phyloP scores from a whole-genome alignment of 345 rosid genomes.

The Citrus medica region DNA sequence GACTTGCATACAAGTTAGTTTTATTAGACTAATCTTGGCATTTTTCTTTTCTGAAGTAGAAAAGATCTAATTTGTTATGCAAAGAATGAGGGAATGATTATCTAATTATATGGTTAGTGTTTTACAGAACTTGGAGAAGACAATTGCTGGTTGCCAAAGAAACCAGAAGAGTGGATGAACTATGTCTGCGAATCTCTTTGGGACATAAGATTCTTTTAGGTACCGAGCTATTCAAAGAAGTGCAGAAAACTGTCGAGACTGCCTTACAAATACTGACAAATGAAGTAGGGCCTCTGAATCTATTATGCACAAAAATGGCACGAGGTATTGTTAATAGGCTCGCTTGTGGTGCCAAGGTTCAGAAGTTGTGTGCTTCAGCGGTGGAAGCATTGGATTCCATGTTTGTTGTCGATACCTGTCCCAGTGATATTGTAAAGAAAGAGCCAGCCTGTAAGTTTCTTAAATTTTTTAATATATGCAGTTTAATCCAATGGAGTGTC shows the following conservation, averaged over 20 bases:
- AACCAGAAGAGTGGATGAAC: conserved; percentile 78
- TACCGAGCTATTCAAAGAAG: conserved; percentile 37
- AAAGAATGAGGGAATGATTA: neutral
- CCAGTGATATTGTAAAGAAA: conserved; percentile 14
- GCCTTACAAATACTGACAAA: conserved; percentile 50
- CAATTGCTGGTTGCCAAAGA: conserved; percentile 66
- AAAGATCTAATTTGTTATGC: neutral
- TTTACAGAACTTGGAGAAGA: conserved; percentile 61
- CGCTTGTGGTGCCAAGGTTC: conserved; percentile 67
- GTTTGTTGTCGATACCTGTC: conserved; percentile 10
- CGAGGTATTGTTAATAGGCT: conserved; percentile 80
- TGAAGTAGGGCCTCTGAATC: conserved; percentile 71
- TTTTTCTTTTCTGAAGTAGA: neutral
- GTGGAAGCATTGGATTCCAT: conserved; percentile 49
- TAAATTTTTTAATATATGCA: neutral
- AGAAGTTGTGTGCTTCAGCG: conserved; percentile 67
- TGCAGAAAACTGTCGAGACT: conserved; percentile 44
- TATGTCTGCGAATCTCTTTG: conserved; percentile 64
- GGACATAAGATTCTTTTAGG: conserved; percentile 51
- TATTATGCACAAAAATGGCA: conserved; percentile 58
- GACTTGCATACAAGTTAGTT: neutral
- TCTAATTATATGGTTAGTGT: neutral
- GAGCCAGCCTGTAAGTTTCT: conserved; percentile 38
- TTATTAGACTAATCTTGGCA: neutral
- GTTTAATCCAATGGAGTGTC: neutral